phyloP scores from a whole-genome alignment of 2,329 filamentous ascomycete genomes.

The Corniculantispora saksenae region DNA sequence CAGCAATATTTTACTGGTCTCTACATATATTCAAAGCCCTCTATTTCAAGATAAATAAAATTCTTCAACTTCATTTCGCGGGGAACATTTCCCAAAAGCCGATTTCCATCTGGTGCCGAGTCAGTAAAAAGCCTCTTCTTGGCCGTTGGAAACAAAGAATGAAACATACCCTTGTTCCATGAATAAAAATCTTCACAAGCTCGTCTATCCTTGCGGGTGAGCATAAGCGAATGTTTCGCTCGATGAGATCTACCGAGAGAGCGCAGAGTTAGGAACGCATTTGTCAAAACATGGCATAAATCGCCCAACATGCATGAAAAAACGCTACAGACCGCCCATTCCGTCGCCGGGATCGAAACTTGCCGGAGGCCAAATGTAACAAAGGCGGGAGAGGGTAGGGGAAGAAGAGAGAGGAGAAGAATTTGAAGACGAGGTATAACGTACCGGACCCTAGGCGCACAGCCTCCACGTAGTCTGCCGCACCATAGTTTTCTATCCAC shows the following conservation, averaged over 20 bases:
- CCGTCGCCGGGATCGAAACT: not conserved
- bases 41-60: conserved; percentile 1
- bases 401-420: not conserved
- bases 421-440: conserved; percentile 28
- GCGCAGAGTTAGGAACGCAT: conserved; percentile 12
- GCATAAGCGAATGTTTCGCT: conserved; percentile 71
- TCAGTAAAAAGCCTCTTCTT: not conserved
- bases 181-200: conserved; percentile 79
- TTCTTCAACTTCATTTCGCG: conserved; percentile 26
- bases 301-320: not conserved
- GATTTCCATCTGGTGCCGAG: conserved; percentile 48
- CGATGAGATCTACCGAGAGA: conserved; percentile 63
- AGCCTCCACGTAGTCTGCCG: conserved; percentile 74
- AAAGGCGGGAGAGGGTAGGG: too few relatives aligned
- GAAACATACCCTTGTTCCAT: conserved; percentile 73
- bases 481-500: conserved; percentile 89
- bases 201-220: conserved; percentile 78
- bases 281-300: not conserved
- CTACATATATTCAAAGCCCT: not conserved
- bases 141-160: too few relatives aligned
- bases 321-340: not conserved
- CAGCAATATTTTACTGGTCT: not conserved
- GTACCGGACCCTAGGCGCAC: conserved; percentile 70
- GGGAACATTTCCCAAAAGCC: conserved; percentile 59
- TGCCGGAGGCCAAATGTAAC: not conserved